Conservation (phyloP, 805 yeast genomes). For the Schwanniomyces vanrijiae region DNA sequence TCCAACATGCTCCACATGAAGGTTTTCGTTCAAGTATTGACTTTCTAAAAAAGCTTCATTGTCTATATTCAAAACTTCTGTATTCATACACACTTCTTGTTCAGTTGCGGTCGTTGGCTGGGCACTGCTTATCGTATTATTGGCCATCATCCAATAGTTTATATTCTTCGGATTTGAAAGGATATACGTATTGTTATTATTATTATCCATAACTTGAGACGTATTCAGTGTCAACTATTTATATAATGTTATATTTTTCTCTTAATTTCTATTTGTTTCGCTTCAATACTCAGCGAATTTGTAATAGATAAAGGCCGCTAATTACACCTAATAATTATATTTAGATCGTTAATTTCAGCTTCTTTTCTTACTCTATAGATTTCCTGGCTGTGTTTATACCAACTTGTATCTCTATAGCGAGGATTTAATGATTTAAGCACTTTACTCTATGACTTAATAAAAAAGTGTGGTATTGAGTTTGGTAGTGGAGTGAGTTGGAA, state of each 20-base stretch:
- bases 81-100: background rate
- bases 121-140: background rate
- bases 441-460: background rate
- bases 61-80: background rate
- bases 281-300: background rate
- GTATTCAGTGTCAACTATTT: background rate
- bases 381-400: background rate
- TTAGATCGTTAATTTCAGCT: background rate
- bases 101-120: background rate
- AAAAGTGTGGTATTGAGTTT: slow-evolving; percentile 1
- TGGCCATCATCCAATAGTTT: background rate
- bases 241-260: background rate
- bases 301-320: slow-evolving; percentile 1
- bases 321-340: background rate
- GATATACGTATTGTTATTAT: background rate
- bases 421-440: background rate
- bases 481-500: slow-evolving; percentile 3
- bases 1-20: background rate
- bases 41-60: background rate
- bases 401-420: background rate
- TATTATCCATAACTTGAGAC: background rate
- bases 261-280: background rate
- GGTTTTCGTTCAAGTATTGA: background rate
- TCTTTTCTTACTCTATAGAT: background rate
- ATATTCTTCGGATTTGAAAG: background rate